phyloP scores from a whole-genome alignment of 495 filamentous ascomycete species.

The Aspergillus ostianus region DNA sequence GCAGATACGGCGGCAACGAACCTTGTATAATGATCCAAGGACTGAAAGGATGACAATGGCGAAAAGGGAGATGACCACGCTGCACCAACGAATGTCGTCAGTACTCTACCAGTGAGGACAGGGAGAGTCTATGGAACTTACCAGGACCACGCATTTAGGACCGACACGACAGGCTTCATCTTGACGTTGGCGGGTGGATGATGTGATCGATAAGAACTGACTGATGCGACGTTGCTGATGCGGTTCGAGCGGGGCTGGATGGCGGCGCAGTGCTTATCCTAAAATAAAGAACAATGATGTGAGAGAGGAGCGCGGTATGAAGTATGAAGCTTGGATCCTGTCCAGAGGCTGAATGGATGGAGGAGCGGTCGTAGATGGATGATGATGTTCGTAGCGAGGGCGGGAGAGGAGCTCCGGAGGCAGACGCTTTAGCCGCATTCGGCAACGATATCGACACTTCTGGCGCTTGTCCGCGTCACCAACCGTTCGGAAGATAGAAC shows the following conservation, averaged over 20 bases:
- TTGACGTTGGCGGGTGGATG: slow-evolving; percentile 32
- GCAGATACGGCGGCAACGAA: slow-evolving; percentile 30
- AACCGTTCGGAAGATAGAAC: background rate
- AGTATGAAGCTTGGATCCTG: slow-evolving; percentile 2
- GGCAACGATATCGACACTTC: slow-evolving; percentile 12
- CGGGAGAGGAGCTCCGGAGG: slow-evolving; percentile 30
- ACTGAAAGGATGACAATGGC: slow-evolving; percentile 85
- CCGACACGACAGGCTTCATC: slow-evolving; percentile 91
- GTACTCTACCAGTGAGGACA: background rate
- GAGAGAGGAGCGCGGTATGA: background rate
- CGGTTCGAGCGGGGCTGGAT: background rate
- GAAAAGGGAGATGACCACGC: slow-evolving; percentile 83
- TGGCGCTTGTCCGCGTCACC: background rate
- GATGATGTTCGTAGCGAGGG: slow-evolving; percentile 27
- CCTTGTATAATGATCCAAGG: slow-evolving; percentile 75
- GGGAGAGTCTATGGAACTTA: slow-evolving; percentile 33
- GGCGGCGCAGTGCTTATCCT: background rate
- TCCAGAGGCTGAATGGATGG: slow-evolving; percentile 2
- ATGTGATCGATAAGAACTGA: slow-evolving; percentile 7
- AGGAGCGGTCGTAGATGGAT: slow-evolving; percentile 6
- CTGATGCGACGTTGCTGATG: background rate
- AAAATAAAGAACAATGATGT: background rate
- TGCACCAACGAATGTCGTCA: slow-evolving; percentile 30
- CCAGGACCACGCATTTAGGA: slow-evolving; percentile 94
- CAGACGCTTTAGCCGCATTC: slow-evolving; percentile 35